Base-by-base conservation (phyloP, 352 stramenopile species). In the Phytophthora citrophthora region DNA sequence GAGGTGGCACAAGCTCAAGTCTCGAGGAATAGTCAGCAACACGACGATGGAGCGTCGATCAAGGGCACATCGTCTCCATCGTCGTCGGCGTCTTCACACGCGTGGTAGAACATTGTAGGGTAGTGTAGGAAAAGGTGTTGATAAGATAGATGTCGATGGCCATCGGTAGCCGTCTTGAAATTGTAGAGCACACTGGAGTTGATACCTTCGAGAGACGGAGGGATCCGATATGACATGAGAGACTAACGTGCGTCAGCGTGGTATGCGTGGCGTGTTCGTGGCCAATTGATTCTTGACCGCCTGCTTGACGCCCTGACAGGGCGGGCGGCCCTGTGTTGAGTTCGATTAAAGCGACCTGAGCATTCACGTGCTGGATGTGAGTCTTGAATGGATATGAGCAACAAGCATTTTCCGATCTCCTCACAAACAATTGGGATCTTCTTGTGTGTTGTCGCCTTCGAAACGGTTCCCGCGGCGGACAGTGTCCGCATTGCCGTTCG, bases 1-100 rank as follows among this genome's bases (percentile, higher is more conserved):
- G 52, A 72, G 1, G 56, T 61, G 15, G 68, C 68, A n/a, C 41
- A 62, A 29, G 53, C 58, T 13, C 56, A 70, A 40, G 52, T 63
- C 34, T 34, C 38, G 7, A 49, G 46, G 20, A 44, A 57, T 8
- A 50, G 23, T 40, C 39, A 38, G 15, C 26, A 41, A 2, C 15
- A n/a, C 2, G 20, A 48, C 32, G 58, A 60, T 15, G 53, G 59
- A 13, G 54, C 32, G 18, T 72, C 64, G 11, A 36, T 72, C 39
- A 61, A 64, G 16, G 58, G 40, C 31, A 69, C 64, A 1, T 69
- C 64, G 0, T 72, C 58, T 5, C 58, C 51, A 1, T 61, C 48
- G 16, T 61, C 52, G 20, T 69, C 59, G 11, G 31, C 27, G 8
- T 69, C 47, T 53, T 64, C 58, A 12, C 27, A 57, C 46, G 46